phyloP scores from a whole-genome alignment of 2,329 filamentous ascomycete species.

The Leptographium procerum region DNA sequence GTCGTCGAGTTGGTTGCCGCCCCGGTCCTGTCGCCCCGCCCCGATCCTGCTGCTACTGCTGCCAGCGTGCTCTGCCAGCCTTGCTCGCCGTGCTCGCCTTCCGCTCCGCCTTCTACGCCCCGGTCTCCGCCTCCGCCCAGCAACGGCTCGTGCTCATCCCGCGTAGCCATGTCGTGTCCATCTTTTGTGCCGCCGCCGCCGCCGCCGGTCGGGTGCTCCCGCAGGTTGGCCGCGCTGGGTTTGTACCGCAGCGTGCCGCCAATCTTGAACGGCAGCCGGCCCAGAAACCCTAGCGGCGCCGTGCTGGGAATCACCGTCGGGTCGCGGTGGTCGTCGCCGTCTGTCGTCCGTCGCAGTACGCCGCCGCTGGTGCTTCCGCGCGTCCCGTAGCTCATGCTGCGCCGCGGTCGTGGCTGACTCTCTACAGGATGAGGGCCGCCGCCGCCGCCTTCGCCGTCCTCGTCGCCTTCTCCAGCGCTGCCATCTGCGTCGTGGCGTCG shows the following conservation, averaged over 20 bases:
- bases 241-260: constrained; percentile 77
- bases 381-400: constrained; percentile 84
- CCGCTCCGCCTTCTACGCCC: constrained; percentile 1
- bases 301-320: constrained; percentile 85
- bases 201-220: constrained; percentile 59
- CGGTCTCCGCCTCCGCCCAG: constrained; percentile 25
- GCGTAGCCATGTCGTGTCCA: constrained; percentile 5
- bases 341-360: not conserved
- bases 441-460: constrained; percentile 5
- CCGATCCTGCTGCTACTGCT: constrained; percentile 16
- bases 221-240: constrained; percentile 80
- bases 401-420: constrained; percentile 56
- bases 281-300: constrained; percentile 74
- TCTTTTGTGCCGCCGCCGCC: not conserved
- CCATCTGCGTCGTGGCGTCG: constrained; percentile 19
- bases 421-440: constrained; percentile 31
- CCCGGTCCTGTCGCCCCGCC: not conserved
- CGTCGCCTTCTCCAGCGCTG: constrained; percentile 16
- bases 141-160: constrained; percentile 57
- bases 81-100: constrained; percentile 37
- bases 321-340: constrained; percentile 46
- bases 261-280: constrained; percentile 72
- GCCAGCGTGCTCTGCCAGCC: not conserved
- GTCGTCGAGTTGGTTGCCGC: not conserved
- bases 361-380: not conserved